Evolutionary conservation across 305 asterid species (phyloP).

Genomic region (Rubia peregrina): DNA sequence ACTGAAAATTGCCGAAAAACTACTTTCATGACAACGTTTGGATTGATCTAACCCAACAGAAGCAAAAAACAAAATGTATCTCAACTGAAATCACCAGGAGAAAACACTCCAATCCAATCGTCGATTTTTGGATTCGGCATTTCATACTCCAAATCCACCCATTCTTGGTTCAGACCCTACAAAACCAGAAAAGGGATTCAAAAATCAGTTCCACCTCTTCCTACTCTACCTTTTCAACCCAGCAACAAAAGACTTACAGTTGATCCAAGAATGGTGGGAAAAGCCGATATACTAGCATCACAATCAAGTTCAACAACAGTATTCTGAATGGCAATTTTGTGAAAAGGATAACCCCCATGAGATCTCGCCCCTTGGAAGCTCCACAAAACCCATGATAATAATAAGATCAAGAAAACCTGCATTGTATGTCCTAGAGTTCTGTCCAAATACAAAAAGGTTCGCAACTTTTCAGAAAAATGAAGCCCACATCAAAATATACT

Average conservation of each 20-base stretch:
- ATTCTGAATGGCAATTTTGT: constrained; percentile 46
- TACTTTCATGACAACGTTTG: background rate
- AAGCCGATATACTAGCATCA: constrained; percentile 49
- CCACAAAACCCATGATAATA: constrained; percentile 30
- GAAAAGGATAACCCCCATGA: constrained; percentile 74
- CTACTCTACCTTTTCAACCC: background rate
- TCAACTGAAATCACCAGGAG: constrained; percentile 90
- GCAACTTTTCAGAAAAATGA: background rate
- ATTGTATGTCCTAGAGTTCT: constrained; percentile 18
- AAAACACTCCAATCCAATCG: constrained; percentile 97
- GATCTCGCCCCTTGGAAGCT: constrained; percentile 42
- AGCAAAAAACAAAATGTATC: background rate
- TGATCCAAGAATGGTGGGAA: constrained; percentile 70
- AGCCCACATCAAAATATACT: too few species aligned
- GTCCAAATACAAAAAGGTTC: constrained; percentile 1
- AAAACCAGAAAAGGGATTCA: constrained; percentile 7
- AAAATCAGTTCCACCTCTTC: background rate
- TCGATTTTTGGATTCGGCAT: constrained; percentile 46
- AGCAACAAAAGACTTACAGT: constrained; percentile 33
- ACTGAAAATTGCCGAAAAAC: constrained; percentile 34
- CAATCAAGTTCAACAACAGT: constrained; percentile 47
- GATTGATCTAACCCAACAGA: background rate
- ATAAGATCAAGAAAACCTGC: constrained; percentile 28
- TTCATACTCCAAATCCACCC: constrained; percentile 54
- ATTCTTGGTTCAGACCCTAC: constrained; percentile 52